Percentiles rank a stretch among this genome's conserved stretches.
Evolutionary conservation across 1,284 basidiomycete species (phyloP).

Genomic region (Schizophyllum amplum): DNA sequence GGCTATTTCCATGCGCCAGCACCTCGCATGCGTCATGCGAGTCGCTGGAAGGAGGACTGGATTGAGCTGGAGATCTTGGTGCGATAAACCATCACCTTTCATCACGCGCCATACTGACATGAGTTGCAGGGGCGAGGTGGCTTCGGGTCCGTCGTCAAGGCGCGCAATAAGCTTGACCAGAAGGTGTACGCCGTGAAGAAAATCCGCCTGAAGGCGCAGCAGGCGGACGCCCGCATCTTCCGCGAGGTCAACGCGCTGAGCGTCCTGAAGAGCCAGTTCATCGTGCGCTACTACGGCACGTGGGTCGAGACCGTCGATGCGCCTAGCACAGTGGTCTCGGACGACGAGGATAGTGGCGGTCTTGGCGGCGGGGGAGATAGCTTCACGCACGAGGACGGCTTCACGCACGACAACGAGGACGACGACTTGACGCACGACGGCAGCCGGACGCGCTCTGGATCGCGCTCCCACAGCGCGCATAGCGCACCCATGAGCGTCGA

Average conservation of each 20-base stretch:
- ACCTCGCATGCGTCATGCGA: conserved; percentile 38
- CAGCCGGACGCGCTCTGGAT: conserved; percentile 12
- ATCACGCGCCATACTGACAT: conserved; percentile 1
- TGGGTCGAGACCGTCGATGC: conserved; percentile 67
- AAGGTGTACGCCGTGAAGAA: conserved; percentile 85
- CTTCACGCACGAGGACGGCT: conserved; percentile 27
- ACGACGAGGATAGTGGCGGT: conserved; percentile 31
- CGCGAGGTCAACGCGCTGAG: conserved; percentile 89
- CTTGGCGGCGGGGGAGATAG: no score
- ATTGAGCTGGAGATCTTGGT: conserved; percentile 73
- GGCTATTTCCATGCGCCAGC: conserved; percentile 41
- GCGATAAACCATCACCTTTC: conserved; percentile 13
- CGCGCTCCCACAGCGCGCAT: conserved; percentile 48
- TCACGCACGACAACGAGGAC: conserved; percentile 34
- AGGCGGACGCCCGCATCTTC: conserved; percentile 83
- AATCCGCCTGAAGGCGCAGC: conserved; percentile 71
- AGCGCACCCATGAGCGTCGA: conserved; percentile 53
- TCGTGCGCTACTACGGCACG: conserved; percentile 85
- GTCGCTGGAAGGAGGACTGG: conserved; percentile 82
- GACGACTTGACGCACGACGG: conserved; percentile 31
- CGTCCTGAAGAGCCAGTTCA: conserved; percentile 80
- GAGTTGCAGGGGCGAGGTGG: conserved; percentile 74
- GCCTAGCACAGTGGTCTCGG: conserved; percentile 40
- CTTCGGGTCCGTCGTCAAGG: conserved; percentile 93
- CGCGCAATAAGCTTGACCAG: conserved; percentile 74